Base-by-base conservation (phyloP, 331 rosid species). In the Pyracantha coccinea region DNA sequence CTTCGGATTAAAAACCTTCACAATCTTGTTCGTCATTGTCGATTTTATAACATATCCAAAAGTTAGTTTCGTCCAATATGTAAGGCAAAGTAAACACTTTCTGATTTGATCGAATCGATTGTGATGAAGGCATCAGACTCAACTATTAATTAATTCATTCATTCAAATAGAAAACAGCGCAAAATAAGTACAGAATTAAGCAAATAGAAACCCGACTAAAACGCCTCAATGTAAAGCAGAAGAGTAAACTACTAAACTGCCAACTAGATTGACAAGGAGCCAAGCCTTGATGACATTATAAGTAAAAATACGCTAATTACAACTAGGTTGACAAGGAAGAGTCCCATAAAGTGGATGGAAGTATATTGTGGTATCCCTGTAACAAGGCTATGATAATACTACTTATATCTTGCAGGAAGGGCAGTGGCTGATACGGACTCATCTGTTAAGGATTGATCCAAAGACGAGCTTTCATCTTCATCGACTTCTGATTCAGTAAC, bases 381-480 rank as follows among this genome's bases (percentile, higher is more conserved):
- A 16, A 47, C 8, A 47, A 15, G 17, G 54, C n/a, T 47, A 5
- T 47, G 54, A 47, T 0, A 6, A 16, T 25, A 24, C 29, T 25
- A 25, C 15, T 28, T 24, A 14, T 13, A 13, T 60, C 67, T 62
- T 62, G 67, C 7, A 3, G 67, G 23, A 4, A 73, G 52, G 28
- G 59, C 68, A 69, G 27, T 17, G 2, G 52, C 45, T 44, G 84
- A 69, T 21, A 59, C 7, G 5, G 89, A 79, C 55, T 79, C 84
- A 66, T 81, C 90, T 7, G 77, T 61, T 11, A 55, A 23, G 7
- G 84, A 82, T 15, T 20, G 73, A 32, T 82, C 86, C 14, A 68
- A 27, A 7, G 84, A 81, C 21, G 27, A 32, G 45, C 77, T 75
- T 44, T 71, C 69, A 2, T 78, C 28, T 14, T 57, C 45, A 10